These are phyloP conservation scores for Amniculicola lignicola DNA, from an alignment of 495 filamentous ascomycete genomes.

Conservation along the genomic window DNA sequence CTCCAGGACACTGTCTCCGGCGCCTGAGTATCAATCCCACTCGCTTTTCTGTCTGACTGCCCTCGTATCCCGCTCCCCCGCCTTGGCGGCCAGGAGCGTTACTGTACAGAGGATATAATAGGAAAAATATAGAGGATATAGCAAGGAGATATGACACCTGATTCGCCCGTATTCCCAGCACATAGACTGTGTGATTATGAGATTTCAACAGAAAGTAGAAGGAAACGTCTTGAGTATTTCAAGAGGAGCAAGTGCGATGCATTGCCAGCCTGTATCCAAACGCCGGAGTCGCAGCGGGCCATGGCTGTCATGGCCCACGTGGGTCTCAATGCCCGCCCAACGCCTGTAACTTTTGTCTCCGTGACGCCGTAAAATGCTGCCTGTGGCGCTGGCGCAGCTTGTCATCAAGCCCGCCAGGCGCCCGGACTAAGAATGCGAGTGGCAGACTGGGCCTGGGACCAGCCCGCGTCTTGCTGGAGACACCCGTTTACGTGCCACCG, in stretches of 20 bases:
- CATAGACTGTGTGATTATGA: background rate
- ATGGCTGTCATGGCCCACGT: constrained; percentile 26
- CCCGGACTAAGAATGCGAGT: constrained; percentile 23
- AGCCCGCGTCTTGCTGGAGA: constrained; percentile 23
- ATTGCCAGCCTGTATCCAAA: constrained; percentile 30
- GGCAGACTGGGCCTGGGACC: constrained; percentile 7
- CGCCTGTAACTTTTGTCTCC: constrained; percentile 35
- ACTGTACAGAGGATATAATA: constrained; percentile 3
- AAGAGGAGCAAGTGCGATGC: constrained; percentile 29
- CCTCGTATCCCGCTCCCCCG: constrained; percentile 22
- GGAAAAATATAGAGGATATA: constrained; percentile 9
- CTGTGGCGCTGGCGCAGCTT: constrained; percentile 10
- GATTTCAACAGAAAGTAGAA: constrained; percentile 1
- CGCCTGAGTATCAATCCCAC: constrained; percentile 23
- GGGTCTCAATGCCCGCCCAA: constrained; percentile 32
- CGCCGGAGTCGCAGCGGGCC: constrained; percentile 34
- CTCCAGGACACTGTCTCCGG: constrained; percentile 23
- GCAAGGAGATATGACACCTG: background rate
- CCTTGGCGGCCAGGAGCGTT: constrained; percentile 18
- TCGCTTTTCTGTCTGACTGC: constrained; percentile 32
- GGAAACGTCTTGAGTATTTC: constrained; percentile 21
- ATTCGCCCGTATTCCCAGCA: constrained; percentile 10
- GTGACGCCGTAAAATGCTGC: constrained; percentile 36
- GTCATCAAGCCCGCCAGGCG: constrained; percentile 3
- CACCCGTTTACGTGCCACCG: constrained; percentile 35